Evolutionary conservation across 352 stramenopile genomes (phyloP).

Genomic region (Phytophthora pluvialis): DNA sequence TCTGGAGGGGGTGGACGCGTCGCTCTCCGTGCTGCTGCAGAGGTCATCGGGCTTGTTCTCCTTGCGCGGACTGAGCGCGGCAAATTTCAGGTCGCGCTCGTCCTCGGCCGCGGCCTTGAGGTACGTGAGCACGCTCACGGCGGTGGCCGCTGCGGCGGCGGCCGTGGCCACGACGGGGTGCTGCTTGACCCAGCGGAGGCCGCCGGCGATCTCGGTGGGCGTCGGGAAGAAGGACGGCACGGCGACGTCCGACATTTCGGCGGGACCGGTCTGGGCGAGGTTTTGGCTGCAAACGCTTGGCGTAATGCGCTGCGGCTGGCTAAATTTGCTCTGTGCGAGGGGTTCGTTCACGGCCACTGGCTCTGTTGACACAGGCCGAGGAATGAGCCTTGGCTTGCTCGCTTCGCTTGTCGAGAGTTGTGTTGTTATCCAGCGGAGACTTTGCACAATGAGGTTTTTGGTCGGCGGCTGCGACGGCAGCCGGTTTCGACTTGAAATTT

Average conservation of each 20-base stretch:
- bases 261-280: background rate
- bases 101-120: conserved; percentile 50
- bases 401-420: background rate
- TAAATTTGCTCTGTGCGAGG: conserved; percentile 7
- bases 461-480: conserved; percentile 5
- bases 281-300: background rate
- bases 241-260: conserved; percentile 62
- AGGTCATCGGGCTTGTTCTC: conserved; percentile 46
- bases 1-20: conserved; percentile 56
- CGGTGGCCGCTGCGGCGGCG: conserved; percentile 66
- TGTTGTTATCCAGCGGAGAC: conserved; percentile 22
- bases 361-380: background rate
- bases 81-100: conserved; percentile 26
- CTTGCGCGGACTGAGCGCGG: conserved; percentile 15
- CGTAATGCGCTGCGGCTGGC: conserved; percentile 2
- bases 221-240: conserved; percentile 84
- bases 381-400: background rate
- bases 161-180: conserved; percentile 77
- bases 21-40: conserved; percentile 72
- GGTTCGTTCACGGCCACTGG: background rate
- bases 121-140: conserved; percentile 75
- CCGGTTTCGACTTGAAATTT: conserved; percentile 34
- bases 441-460: conserved; percentile 30
- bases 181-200: conserved; percentile 73
- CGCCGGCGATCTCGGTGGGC: conserved; percentile 76